phyloP scores from a whole-genome alignment of 169 alveolate genomes.

The Neospora caninum region DNA sequence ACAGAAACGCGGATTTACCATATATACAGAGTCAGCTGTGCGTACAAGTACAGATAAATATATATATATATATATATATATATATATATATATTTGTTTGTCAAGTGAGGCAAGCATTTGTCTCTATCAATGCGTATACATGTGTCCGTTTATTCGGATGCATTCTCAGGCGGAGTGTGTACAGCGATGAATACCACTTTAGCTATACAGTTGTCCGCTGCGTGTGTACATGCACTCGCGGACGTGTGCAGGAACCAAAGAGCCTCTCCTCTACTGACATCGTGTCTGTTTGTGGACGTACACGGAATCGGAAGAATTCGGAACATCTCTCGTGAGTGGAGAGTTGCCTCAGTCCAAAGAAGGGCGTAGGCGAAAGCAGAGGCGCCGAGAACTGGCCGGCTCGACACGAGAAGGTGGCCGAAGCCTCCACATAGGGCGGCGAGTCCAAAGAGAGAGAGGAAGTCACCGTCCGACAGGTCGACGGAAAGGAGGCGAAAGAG shows the following conservation, averaged over 20 bases:
- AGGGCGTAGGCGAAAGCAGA: conserved; percentile 37
- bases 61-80: background rate
- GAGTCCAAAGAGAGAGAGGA: background rate
- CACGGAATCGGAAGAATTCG: conserved; percentile 34
- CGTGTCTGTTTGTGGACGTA: background rate
- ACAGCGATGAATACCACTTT: no score
- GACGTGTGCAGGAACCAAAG: no score
- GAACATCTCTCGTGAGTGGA: conserved; percentile 6
- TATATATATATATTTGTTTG: no score
- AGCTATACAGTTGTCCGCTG: no score
- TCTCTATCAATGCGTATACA: no score
- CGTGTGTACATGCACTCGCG: no score
- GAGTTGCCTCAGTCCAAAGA: conserved; percentile 17
- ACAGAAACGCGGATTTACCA: no score
- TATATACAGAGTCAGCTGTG: no score
- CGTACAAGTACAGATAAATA: background rate
- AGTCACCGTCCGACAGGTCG: background rate
- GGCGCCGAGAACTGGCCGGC: conserved; percentile 30
- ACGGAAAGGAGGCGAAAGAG: conserved; percentile 8
- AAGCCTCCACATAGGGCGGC: background rate
- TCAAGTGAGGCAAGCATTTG: no score
- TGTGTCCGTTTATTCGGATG: no score
- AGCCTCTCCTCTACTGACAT: no score
- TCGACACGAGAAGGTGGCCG: background rate
- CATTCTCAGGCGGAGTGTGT: no score